A percentile compares a stretch with the other conserved stretches of the same genome.
phyloP scores from a whole-genome alignment of 192 early-diverging fungal genomes.

The Spizellomyces punctatus region DNA sequence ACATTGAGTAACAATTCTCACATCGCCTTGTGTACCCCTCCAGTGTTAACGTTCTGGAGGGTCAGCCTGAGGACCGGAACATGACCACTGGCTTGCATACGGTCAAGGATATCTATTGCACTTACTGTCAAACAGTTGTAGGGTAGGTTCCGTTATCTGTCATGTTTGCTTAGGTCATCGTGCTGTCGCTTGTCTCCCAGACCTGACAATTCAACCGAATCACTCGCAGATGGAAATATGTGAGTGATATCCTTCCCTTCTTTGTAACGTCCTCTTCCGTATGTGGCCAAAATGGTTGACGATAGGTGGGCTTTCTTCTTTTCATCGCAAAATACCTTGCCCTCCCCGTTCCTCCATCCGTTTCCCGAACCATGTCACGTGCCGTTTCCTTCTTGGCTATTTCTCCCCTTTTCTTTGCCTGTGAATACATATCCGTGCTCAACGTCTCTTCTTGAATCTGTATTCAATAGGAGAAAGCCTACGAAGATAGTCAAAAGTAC shows the following conservation, averaged over 20 bases:
- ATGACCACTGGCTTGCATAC: slow-evolving; percentile 81
- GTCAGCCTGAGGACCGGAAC: slow-evolving; percentile 52
- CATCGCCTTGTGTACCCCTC: neutral
- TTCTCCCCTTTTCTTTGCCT: neutral
- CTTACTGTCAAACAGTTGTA: slow-evolving; percentile 35
- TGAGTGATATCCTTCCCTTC: neutral
- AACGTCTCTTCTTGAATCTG: neutral
- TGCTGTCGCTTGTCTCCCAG: no score
- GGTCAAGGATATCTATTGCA: slow-evolving; percentile 70
- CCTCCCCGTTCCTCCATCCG: no score
- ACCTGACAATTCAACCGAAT: no score
- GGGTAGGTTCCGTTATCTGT: slow-evolving; percentile 14
- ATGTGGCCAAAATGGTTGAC: no score
- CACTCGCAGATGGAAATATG: neutral
- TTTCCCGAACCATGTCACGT: no score
- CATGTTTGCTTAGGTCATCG: no score
- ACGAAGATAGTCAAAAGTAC: slow-evolving; percentile 63
- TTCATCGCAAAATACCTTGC: no score
- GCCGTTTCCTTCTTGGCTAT: no score
- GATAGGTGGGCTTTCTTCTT: no score
- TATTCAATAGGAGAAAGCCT: slow-evolving; percentile 51
- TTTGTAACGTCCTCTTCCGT: no score
- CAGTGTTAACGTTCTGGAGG: slow-evolving; percentile 58
- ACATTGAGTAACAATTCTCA: neutral
- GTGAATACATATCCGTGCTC: neutral